These are phyloP conservation scores for Colletotrichum ledebouriae DNA, from an alignment of 2,329 filamentous ascomycete species.

Conservation along the genomic window DNA sequence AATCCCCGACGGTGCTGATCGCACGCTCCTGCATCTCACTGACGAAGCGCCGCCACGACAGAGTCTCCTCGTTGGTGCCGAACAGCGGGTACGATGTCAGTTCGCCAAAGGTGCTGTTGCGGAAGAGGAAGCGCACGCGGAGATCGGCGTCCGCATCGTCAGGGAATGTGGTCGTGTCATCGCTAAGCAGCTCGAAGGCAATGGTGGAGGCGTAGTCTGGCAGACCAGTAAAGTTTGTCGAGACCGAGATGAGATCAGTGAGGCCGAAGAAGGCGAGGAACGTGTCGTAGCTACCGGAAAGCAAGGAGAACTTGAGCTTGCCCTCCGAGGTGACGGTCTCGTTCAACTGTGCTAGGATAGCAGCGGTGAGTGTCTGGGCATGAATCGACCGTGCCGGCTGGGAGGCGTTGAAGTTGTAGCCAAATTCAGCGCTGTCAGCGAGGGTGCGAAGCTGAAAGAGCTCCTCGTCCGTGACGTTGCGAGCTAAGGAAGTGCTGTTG, in stretches of 20 bases:
- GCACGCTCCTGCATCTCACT: conserved; percentile 48
- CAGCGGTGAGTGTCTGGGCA: conserved; percentile 50
- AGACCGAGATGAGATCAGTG: conserved; percentile 46
- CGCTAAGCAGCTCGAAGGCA: conserved; percentile 52
- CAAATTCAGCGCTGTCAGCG: conserved; percentile 51
- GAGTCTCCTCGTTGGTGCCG: conserved; percentile 46
- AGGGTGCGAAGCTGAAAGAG: conserved; percentile 51
- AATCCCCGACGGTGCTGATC: conserved; percentile 49
- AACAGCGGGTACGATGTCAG: conserved; percentile 50
- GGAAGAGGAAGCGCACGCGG: conserved; percentile 52
- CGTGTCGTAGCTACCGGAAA: conserved; percentile 53
- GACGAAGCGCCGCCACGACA: conserved; percentile 49
- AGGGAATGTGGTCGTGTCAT: conserved; percentile 47
- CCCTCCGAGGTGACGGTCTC: conserved; percentile 48
- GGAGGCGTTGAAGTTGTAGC: conserved; percentile 50
- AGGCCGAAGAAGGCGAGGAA: conserved; percentile 54
- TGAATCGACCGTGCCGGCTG: conserved; percentile 49
- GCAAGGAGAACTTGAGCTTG: conserved; percentile 52
- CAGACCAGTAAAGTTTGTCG: conserved; percentile 50
- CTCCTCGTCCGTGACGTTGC: conserved; percentile 50
- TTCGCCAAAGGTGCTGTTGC: conserved; percentile 50
- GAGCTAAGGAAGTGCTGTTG: conserved; percentile 47
- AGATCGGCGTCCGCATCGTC: conserved; percentile 46
- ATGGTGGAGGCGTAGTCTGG: conserved; percentile 54
- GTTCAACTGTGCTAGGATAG: conserved; percentile 50